Conservation (phyloP, 495 filamentous ascomycete species). For the Xylaria scruposa region DNA sequence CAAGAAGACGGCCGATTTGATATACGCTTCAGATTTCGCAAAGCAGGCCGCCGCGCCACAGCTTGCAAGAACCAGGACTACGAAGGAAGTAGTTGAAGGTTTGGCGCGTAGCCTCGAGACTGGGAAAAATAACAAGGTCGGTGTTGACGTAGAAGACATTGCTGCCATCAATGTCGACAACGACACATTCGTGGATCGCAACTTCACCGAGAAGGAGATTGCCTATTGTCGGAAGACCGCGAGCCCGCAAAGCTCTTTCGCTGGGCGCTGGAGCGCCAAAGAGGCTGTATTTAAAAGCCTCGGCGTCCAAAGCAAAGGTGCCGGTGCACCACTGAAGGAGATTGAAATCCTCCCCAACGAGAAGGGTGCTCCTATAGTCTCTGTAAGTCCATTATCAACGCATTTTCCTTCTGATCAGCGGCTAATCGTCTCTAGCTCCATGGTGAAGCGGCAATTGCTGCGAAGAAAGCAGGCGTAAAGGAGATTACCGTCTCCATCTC, state of each 20-base stretch:
- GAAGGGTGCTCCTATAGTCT: slow-evolving; percentile 81
- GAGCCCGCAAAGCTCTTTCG: slow-evolving; percentile 81
- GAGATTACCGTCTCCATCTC: slow-evolving; percentile 90
- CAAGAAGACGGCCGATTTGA: slow-evolving; percentile 80
- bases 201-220: slow-evolving; percentile 86
- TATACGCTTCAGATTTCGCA: slow-evolving; percentile 71
- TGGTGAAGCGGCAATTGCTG: slow-evolving; percentile 80
- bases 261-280: slow-evolving; percentile 95
- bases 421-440: slow-evolving; percentile 70
- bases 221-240: slow-evolving; percentile 80
- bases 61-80: slow-evolving; percentile 62
- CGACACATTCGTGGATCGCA: slow-evolving; percentile 91
- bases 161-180: slow-evolving; percentile 87
- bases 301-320: slow-evolving; percentile 85
- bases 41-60: slow-evolving; percentile 46
- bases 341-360: slow-evolving; percentile 88
- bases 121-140: slow-evolving; percentile 76
- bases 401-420: slow-evolving; percentile 25
- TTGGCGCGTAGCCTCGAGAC: slow-evolving; percentile 74
- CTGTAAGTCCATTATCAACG: slow-evolving; percentile 63
- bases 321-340: slow-evolving; percentile 87
- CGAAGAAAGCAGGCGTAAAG: slow-evolving; percentile 84
- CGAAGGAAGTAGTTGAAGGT: slow-evolving; percentile 78
- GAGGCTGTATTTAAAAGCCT: slow-evolving; percentile 98
- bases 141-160: slow-evolving; percentile 90